Conservation (phyloP, 306 rosid species). For the Quercus agrifolia region DNA sequence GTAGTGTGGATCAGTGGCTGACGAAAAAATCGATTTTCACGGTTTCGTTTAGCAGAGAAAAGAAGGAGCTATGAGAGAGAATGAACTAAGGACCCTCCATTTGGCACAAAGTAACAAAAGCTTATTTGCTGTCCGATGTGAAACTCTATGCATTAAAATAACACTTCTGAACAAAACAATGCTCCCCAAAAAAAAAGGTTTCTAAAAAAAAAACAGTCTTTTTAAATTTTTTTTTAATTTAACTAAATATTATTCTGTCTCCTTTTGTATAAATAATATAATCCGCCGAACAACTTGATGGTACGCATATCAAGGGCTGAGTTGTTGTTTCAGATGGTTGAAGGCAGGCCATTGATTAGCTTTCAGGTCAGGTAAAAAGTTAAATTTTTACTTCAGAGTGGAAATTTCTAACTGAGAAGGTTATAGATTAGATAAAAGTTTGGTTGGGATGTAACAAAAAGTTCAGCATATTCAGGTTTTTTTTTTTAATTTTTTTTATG, state of each 20-base stretch:
- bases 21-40: conserved; percentile 24
- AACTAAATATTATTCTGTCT: neutral
- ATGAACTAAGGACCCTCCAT: conserved; percentile 65
- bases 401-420: too few species aligned
- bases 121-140: conserved; percentile 54
- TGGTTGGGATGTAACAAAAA: too few species aligned
- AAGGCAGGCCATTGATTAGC: neutral
- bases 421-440: too few species aligned
- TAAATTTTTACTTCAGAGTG: too few species aligned
- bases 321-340: conserved; percentile 1
- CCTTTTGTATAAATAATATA: neutral
- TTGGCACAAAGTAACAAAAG: conserved; percentile 55
- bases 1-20: conserved; percentile 32
- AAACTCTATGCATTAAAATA: conserved; percentile 60
- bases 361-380: too few species aligned
- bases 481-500: too few species aligned
- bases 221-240: neutral
- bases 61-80: conserved; percentile 16
- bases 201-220: conserved; percentile 3
- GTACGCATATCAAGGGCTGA: neutral
- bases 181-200: neutral
- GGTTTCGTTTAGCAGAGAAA: conserved; percentile 21
- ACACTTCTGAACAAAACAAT: conserved; percentile 24
- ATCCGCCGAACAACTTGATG: conserved; percentile 31
- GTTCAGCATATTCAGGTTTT: too few species aligned